Evolutionary conservation across 2,329 filamentous ascomycete genomes (phyloP), one percentile per base, ranked within the genome.

Genomic region (Penicillium sp.): DNA sequence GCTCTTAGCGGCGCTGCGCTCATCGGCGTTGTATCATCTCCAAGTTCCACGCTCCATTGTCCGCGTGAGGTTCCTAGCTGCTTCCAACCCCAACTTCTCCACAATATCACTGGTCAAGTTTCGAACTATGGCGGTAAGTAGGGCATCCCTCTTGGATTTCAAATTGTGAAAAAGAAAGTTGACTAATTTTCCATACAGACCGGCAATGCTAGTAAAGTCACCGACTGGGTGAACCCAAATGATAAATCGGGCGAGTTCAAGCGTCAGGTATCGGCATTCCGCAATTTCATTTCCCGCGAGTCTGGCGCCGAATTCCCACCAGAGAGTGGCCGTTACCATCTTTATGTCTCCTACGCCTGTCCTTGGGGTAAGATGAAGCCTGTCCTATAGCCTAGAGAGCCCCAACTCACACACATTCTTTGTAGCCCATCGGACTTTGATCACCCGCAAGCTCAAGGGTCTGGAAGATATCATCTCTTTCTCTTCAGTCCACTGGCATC

Each of bases 291-390:
- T 73, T 91, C 89, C 28, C 84, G 82, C 59, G 84, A 90, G 64
- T 75, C 85, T 1, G 87, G 84, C 37, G 88, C 90, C 5, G 77
- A 87, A 72, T 97, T 92, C 65, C 89, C 91, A 5, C 84, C 91
- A 1, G 93, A 97, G 77, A 91, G 90, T 76, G 91, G 84, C 49
- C 84, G 94, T 52, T 99, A 99, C 73, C 94, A 99, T 76, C 85
- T 99, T 65, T 99, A 93, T 71, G 88, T 96, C 63, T 93, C 89
- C 67, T 96, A 96, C 75, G 92, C 92, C 6, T 97, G 92, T 75
- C 92, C 92, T 3, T 97, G 92, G 92, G 87, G 81, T 82, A 67
- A 54, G 67, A 31, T 3, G 28, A 5, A 48, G 18, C 29, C 33
- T 39, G 14, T n/a, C 24, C 21, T 28, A 26, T 9, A 37, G n/a